Evolutionary conservation across 2,329 filamentous ascomycete genomes (phyloP).

Genomic region (Parafenestella ontariensis): DNA sequence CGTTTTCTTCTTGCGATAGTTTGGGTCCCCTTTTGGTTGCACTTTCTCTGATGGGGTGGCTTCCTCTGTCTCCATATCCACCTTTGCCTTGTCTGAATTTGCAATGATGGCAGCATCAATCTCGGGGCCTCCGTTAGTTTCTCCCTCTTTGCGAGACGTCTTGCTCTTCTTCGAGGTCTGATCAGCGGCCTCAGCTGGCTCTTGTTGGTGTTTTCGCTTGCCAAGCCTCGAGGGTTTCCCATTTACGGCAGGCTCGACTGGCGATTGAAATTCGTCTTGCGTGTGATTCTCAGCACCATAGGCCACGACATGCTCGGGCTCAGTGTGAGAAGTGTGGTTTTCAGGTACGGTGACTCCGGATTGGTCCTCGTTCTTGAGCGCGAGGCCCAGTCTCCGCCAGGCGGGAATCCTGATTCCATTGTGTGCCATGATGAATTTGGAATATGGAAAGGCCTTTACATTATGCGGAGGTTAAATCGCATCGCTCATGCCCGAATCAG

Average conservation of each 20-base stretch:
- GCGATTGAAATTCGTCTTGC: constrained; percentile 13
- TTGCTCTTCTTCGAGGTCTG: constrained; percentile 39
- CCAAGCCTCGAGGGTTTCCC: constrained; percentile 42
- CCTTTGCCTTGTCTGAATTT: constrained; percentile 13
- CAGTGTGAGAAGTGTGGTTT: constrained; percentile 16
- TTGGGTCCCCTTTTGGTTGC: constrained; percentile 41
- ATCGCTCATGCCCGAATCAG: constrained; percentile 49
- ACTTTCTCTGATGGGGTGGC: constrained; percentile 13
- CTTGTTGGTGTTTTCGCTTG: constrained; percentile 45
- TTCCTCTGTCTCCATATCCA: constrained; percentile 8
- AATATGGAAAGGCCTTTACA: constrained; percentile 32
- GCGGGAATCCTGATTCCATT: constrained; percentile 53
- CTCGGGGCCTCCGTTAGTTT: constrained; percentile 4
- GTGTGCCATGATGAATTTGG: constrained; percentile 41
- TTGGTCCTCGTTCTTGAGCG: constrained; percentile 62
- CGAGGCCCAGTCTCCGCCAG: constrained; percentile 67
- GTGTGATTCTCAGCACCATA: constrained; percentile 9
- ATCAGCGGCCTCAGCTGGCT: constrained; percentile 32
- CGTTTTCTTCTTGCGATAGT: constrained; percentile 46
- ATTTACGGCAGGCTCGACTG: constrained; percentile 28
- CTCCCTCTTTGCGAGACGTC: constrained; percentile 8
- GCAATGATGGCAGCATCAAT: constrained; percentile 1
- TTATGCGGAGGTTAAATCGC: constrained; percentile 25
- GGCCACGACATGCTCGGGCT: constrained; percentile 12
- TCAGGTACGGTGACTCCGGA: constrained; percentile 38